Evolutionary conservation across 2,329 filamentous ascomycete genomes (phyloP).

Genomic region (Fusarium nygamai): DNA sequence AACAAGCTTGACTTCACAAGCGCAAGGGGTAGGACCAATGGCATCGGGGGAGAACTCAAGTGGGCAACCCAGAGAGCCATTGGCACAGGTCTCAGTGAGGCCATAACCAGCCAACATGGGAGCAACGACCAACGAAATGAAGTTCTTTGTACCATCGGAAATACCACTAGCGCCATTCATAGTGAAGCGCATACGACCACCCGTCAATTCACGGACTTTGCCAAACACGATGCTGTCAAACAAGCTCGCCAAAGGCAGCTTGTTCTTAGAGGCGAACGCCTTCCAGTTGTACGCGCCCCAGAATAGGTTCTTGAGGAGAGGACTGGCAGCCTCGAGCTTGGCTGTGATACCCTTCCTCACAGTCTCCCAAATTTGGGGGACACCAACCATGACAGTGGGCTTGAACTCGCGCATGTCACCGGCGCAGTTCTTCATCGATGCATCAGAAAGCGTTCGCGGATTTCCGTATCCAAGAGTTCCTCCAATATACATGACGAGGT

Average conservation of each 20-base stretch:
- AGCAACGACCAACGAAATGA: constrained; percentile 90
- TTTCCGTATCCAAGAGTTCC: constrained; percentile 94
- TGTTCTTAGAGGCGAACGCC: constrained; percentile 64
- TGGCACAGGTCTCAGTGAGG: constrained; percentile 90
- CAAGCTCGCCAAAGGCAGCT: constrained; percentile 72
- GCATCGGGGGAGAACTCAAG: constrained; percentile 82
- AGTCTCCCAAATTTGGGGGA: constrained; percentile 96
- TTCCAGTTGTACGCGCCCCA: constrained; percentile 71
- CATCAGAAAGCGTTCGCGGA: constrained; percentile 86
- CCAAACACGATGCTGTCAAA: constrained; percentile 89
- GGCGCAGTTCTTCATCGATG: constrained; percentile 86
- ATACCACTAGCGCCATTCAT: constrained; percentile 96
- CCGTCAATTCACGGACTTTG: constrained; percentile 90
- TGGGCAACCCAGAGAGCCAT: constrained; percentile 84
- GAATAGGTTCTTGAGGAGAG: constrained; percentile 82
- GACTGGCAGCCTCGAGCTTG: constrained; percentile 77
- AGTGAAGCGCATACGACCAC: constrained; percentile 86
- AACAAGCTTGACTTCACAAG: constrained; percentile 89
- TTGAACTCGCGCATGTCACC: constrained; percentile 94
- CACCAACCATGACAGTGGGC: constrained; percentile 91
- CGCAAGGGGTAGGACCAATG: constrained; percentile 81
- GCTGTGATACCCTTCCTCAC: constrained; percentile 92
- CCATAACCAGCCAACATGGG: constrained; percentile 97
- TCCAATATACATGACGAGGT: constrained; percentile 87
- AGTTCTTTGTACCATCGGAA: constrained; percentile 85